phyloP scores from a whole-genome alignment of 2,329 filamentous ascomycete genomes.

The Fonsecaea pugnacius region DNA sequence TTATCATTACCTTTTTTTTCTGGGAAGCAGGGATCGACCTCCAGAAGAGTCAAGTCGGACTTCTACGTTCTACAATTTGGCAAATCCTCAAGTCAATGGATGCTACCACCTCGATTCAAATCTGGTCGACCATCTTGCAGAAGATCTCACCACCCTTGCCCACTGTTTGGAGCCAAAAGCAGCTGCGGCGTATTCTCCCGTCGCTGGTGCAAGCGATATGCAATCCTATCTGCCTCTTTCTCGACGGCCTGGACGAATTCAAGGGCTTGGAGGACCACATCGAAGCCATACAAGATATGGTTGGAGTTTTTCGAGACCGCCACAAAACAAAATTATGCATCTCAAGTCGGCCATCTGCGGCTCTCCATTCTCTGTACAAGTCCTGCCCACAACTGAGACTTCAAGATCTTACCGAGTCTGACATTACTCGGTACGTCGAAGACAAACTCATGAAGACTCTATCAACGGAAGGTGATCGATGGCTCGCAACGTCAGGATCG shows the following conservation, averaged over 20 bases:
- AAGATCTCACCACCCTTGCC: neutral
- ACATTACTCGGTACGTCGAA: neutral
- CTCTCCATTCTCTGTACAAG: neutral
- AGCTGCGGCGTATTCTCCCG: neutral
- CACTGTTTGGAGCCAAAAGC: neutral
- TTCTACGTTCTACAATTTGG: conserved; percentile 7
- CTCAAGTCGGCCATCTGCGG: neutral
- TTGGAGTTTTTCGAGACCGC: neutral
- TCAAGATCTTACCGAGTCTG: neutral
- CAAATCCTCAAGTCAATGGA: neutral
- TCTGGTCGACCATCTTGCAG: neutral
- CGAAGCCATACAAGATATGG: neutral
- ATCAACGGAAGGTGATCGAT: neutral
- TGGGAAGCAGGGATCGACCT: conserved; percentile 13
- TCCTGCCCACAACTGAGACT: neutral
- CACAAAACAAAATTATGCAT: neutral
- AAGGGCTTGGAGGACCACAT: neutral
- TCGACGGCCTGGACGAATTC: neutral
- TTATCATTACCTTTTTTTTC: conserved; percentile 14
- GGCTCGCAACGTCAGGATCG: neutral
- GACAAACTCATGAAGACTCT: neutral
- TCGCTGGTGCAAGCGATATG: neutral
- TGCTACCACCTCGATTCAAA: neutral
- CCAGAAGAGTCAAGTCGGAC: conserved; percentile 10
- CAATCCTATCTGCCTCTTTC: neutral